Base-by-base conservation (phyloP, 768 basidiomycete species). In the Filobasidium wieringae region DNA sequence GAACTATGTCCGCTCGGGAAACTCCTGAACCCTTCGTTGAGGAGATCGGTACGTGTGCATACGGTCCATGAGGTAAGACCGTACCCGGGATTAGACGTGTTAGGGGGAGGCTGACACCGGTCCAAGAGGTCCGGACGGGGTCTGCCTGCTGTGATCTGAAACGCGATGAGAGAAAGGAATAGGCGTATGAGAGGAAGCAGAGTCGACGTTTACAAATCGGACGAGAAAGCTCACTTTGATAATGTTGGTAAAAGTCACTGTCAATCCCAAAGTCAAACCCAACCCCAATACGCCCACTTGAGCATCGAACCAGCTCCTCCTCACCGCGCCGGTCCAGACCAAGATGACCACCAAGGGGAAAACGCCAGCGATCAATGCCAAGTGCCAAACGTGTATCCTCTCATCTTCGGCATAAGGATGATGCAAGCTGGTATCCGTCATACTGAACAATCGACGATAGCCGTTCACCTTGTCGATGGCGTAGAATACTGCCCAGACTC, bases 391-490 rank as follows among this genome's bases (percentile, higher is more conserved):
- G 0, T 67, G 68, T 7, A 72, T 58, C 26, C 71, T 58, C 49
- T 72, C 71, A 4, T 66, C 61, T 24, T 62, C 59, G 1, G 71
- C 69, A 59, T 64, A 66, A 14, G 71, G 71, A 53, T 72, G 63
- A 5, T 63, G 63, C 17, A 72, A 59, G 1, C 64, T 66, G 9
- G 43, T 61, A 47, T 72, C 68, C 7, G 67, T 72, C 34, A 72
- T 62, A 29, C 47, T 47, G 58, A 72, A 72, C 40, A 70, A 24
- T 4, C 69, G 57, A 29, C 69, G 61, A 39, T 68, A 65, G 15
- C 65, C 68, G 22, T 66, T 55, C 22, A 67, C 56, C 66, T 67
- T 69, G 62, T 96, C 70, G 1, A 72, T 61, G 15, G 68, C 61
- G 47, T 72, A 72, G 57, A 72, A 68, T 17, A 72, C 33, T 27